phyloP scores from a whole-genome alignment of 164 flowering plant species.

The Macadamia tetraphylla region DNA sequence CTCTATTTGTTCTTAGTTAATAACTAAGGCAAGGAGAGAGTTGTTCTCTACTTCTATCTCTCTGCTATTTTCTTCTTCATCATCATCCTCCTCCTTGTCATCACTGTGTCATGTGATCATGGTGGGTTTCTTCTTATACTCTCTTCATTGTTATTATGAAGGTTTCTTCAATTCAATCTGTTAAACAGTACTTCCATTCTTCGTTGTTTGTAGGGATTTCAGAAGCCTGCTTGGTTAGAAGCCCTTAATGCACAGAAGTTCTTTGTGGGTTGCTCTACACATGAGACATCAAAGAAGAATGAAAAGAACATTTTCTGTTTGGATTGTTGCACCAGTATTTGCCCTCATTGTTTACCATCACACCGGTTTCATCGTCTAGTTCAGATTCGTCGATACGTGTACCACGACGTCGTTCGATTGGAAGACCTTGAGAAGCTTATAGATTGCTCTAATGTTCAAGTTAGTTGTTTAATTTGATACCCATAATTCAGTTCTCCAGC shows the following conservation, averaged over 20 bases:
- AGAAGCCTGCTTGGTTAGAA: slow-evolving; percentile 85
- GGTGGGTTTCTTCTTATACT: slow-evolving; percentile 18
- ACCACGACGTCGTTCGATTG: slow-evolving; percentile 79
- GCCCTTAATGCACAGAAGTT: slow-evolving; percentile 65
- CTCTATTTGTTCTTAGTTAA: slow-evolving; percentile 2
- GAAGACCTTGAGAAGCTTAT: slow-evolving; percentile 87
- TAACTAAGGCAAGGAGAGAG: background rate
- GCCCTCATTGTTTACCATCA: slow-evolving; percentile 75
- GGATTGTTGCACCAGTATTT: slow-evolving; percentile 87
- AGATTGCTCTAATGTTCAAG: slow-evolving; percentile 90
- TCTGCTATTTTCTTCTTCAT: background rate
- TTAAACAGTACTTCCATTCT: background rate
- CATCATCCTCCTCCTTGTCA: background rate
- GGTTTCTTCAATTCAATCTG: background rate
- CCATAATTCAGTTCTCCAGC: background rate
- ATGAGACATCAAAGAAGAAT: slow-evolving; percentile 76
- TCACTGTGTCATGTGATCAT: slow-evolving; percentile 21
- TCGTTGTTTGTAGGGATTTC: slow-evolving; percentile 43
- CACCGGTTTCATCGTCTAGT: slow-evolving; percentile 75
- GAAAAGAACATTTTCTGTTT: slow-evolving; percentile 87
- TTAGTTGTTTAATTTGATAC: slow-evolving; percentile 10
- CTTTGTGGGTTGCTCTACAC: slow-evolving; percentile 64
- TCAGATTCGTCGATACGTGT: slow-evolving; percentile 87
- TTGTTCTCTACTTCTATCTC: background rate
- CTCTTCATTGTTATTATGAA: background rate